Evolutionary conservation across 306 rosid species (phyloP), one percentile per base, ranked within the genome.

Genomic region (Cicer chorassanicum): DNA sequence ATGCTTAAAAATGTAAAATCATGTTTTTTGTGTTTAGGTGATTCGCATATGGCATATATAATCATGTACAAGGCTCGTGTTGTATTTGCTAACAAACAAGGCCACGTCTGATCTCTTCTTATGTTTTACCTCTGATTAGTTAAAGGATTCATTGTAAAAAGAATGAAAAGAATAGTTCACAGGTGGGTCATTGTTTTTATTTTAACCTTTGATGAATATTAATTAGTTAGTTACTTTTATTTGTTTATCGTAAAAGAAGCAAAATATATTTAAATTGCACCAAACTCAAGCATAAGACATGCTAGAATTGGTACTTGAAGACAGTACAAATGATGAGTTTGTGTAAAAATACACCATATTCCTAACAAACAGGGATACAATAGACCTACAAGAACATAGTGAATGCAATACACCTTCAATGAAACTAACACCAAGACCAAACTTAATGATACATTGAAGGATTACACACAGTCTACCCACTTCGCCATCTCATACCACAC

Each of bases 31-130:
- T 74, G 36, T 62, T 34, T 51, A 92, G 99, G 99, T 83, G 99
- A 92, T 82, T 95, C 98, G 99, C 99, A 92, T 75, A 92, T 92
- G 99, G 99, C 99, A 18, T 95, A 92, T 81, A 95, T 95, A 64
- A 92, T 96, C 87, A 84, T 95, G 96, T 95, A 95, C 96, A 95
- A 90, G 93, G 98, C 99, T 74, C 96, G 99, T 46, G 84, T 71
- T 40, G 74, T 90, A 82, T 88, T 76, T 13, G 40, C 60, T 29
- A 16, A 16, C 18, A 16, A 4, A 70, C 61, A 70, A 44, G 78
- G 43, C 41, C 10, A 21, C 48, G 74, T 62, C 34, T 54, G 78
- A 16, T 16, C 18, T 16, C 0, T 16, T 16, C 18, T 16, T 1
- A 56, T 64, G 65, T 77, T 71, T 69, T 62, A 55, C 68, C 64